Conservation (phyloP, 2,329 filamentous ascomycete species). For the Trichothecium roseum region DNA sequence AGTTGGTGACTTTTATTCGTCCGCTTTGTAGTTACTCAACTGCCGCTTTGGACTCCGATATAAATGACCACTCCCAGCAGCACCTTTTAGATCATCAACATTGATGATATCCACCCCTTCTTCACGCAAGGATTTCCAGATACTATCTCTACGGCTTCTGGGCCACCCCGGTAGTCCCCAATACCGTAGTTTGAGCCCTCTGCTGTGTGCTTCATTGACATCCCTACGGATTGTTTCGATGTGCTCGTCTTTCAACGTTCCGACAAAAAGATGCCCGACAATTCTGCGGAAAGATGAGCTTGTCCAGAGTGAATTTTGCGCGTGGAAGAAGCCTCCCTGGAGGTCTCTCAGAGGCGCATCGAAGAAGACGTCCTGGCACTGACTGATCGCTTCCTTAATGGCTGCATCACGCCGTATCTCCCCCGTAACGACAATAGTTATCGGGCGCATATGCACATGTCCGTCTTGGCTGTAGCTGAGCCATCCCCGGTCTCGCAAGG, state of each 20-base stretch:
- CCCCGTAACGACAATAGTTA: slow-evolving; percentile 62
- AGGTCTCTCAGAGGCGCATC: slow-evolving; percentile 49
- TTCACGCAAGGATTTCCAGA: slow-evolving; percentile 45
- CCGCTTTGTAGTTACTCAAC: too few relatives aligned
- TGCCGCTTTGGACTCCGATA: not conserved
- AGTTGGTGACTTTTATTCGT: not conserved
- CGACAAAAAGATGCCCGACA: slow-evolving; percentile 40
- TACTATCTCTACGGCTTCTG: slow-evolving; percentile 36
- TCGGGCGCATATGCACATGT: slow-evolving; percentile 38
- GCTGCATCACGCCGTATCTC: slow-evolving; percentile 16
- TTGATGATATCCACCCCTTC: slow-evolving; percentile 52
- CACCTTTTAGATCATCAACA: slow-evolving; percentile 45
- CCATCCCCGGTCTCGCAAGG: slow-evolving; percentile 49
- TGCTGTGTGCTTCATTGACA: slow-evolving; percentile 36
- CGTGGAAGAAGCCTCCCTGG: slow-evolving; percentile 26
- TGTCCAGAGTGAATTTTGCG: slow-evolving; percentile 56
- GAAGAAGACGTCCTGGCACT: slow-evolving; percentile 48
- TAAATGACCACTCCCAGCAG: slow-evolving; percentile 7
- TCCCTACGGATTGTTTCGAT: slow-evolving; percentile 31
- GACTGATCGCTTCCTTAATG: not conserved
- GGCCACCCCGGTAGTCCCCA: slow-evolving; percentile 53
- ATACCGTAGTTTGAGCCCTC: slow-evolving; percentile 47
- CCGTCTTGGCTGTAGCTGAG: slow-evolving; percentile 41
- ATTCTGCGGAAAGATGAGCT: slow-evolving; percentile 43
- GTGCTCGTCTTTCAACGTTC: slow-evolving; percentile 32